Base-by-base conservation (phyloP, 169 alveolate species). In the Plasmodium knowlesi region DNA sequence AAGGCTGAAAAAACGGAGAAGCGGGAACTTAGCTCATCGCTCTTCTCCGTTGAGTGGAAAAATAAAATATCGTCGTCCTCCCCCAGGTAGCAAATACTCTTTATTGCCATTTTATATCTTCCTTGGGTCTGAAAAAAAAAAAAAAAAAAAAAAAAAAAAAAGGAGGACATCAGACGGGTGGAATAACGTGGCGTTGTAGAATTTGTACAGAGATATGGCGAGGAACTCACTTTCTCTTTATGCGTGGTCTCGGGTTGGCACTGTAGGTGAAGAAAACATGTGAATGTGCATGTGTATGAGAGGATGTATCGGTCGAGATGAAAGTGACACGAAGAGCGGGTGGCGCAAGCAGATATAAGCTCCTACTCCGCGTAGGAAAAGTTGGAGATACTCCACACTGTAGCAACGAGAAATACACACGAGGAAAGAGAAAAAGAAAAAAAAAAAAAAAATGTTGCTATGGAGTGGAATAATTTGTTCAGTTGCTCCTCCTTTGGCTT, bases 21-120 rank as follows among this genome's bases (percentile, higher is more conserved):
- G 0, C 93, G 84, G 2, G 93, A 85, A 5, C 86, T 53, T 53
- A 85, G 76, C 61, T 85, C 93, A 25, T 85, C 93, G 28, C 71
- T 73, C 61, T 85, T 76, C 39, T 85, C 93, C 25, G 80, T 16
- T 2, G 93, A 85, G 79, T 85, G 41, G 57, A 85, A 85, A 85
- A 85, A 85, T 74, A 85, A 54, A n/a, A 85, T 76, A 8, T 85
- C 93, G 79, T 85, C 80, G 28, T 74, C 70, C 61, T 85, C 76
- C 28, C 86, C 93, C 43, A 85, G 79, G 43, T 85, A 85, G 53
- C 93, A 85, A 74, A 85, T 50, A 50, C 93, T 85, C 32, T 74
- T 85, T 50, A 85, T 85, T 16, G 93, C 61, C 93, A 85, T 85
- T 85, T 73, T 85, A 9, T 61, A 12, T n/a, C 34, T 61, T 61